phyloP scores from a whole-genome alignment of 2,329 filamentous ascomycete species.

The Fusarium sp. region DNA sequence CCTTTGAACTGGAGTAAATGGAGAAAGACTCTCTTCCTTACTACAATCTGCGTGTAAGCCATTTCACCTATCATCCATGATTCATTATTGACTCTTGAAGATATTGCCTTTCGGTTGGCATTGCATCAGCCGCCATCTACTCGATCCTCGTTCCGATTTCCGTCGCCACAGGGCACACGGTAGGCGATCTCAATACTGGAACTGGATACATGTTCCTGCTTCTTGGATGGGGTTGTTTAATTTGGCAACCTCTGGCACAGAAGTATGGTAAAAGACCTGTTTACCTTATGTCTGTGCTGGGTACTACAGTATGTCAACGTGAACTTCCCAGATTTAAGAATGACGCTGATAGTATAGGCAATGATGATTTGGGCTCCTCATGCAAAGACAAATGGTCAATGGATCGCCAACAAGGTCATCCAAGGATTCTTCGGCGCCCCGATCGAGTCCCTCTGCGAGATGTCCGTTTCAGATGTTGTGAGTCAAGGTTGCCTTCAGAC shows the following conservation, averaged over 20 bases:
- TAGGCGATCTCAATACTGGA: neutral
- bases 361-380: neutral
- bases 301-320: neutral
- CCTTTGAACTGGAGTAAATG: slow-evolving; percentile 1
- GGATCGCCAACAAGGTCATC: slow-evolving; percentile 57
- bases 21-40: neutral
- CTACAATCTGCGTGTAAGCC: neutral
- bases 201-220: slow-evolving; percentile 9
- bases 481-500: neutral
- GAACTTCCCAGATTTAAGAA: no score
- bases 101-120: neutral
- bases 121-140: neutral
- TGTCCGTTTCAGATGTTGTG: slow-evolving; percentile 56
- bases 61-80: fast-evolving
- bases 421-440: slow-evolving; percentile 57
- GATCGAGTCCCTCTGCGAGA: slow-evolving; percentile 59
- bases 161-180: neutral
- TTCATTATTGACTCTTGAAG: no score
- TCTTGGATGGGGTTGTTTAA: slow-evolving; percentile 1
- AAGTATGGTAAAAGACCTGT: neutral
- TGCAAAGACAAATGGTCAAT: slow-evolving; percentile 48
- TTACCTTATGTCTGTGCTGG: neutral
- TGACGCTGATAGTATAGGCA: neutral
- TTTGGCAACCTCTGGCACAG: slow-evolving; percentile 7
- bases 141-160: neutral